These are phyloP conservation scores for Saccharomyces mikatae DNA, from an alignment of 805 yeast genomes.

Conservation along the genomic window DNA sequence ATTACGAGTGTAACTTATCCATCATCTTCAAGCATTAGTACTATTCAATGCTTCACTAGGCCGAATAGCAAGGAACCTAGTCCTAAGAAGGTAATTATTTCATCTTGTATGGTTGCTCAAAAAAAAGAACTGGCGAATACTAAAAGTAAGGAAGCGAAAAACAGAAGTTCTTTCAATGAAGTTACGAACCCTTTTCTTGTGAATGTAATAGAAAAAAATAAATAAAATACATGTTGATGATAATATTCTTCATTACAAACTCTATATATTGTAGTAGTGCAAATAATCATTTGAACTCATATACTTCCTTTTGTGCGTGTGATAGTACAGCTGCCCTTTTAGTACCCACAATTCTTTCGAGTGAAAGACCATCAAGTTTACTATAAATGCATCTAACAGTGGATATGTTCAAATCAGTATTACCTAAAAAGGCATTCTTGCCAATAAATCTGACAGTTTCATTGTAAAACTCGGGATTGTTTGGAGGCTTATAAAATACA, in stretches of 20 bases:
- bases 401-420: constrained; percentile 48
- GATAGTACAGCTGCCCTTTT: constrained; percentile 61
- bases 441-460: constrained; percentile 70
- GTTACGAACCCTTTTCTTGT: neutral
- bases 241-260: neutral
- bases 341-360: constrained; percentile 81
- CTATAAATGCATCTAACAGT: constrained; percentile 59
- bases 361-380: constrained; percentile 67
- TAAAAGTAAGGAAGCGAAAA: neutral
- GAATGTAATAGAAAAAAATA: neutral
- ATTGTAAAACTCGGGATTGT: constrained; percentile 73
- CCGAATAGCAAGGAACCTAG: neutral
- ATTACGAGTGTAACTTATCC: neutral
- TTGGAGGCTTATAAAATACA: constrained; percentile 75
- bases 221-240: neutral
- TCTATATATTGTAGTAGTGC: neutral
- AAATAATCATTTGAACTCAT: constrained; percentile 51
- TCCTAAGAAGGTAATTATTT: neutral
- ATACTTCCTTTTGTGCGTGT: constrained; percentile 63
- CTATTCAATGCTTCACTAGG: neutral
- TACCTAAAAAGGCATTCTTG: constrained; percentile 41
- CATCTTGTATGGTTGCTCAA: neutral
- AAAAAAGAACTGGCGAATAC: neutral
- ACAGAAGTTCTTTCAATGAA: neutral
- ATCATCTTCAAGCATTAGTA: neutral